Evolutionary conservation across 768 basidiomycete genomes (phyloP), one percentile per base, ranked within the genome.

Genomic region (Pisolithus orientalis): DNA sequence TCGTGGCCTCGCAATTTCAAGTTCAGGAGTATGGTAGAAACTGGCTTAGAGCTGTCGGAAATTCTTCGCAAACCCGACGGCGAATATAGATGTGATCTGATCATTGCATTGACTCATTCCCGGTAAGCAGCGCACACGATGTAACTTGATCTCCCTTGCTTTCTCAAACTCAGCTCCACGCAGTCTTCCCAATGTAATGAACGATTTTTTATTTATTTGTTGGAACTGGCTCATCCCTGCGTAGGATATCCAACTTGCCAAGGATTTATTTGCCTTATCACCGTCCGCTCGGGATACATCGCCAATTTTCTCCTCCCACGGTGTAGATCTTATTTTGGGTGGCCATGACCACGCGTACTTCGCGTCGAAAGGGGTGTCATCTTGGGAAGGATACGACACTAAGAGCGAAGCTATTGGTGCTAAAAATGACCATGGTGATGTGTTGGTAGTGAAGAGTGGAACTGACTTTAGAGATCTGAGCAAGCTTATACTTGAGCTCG

Each of bases 341-440:
- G 93, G 93, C 2, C 93, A 95, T 60, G 93, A 95, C 62, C 93
- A 95, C 56, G 70, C 87, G 3, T 91, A 90, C 69, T 91, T 80
- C 62, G 76, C 80, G 39, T 80, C 84, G 34, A 80, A 76, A 57
- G 90, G 87, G 9, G 77, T 82, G 14, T 75, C 71, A 39, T 64
- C 71, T 5, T 91, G 88, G 88, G 80, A 86, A 27, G 77, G 75
- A 49, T 85, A 82, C 54, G 79, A 90, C 56, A 62, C 74, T 17
- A 69, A 65, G 3, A 58, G 75, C 42, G 64, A 72, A 4, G 75
- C 79, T 28, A 75, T 85, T 14, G 91, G 87, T 28, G 81, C 82
- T 6, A 87, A 90, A 59, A 72, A 70, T n/a, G 89, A 90, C 57
- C 61, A 78, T 1, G 87, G 87, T 4, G 82, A 87, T 46, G 72